Evolutionary conservation across 2,329 filamentous ascomycete genomes (phyloP).

Genomic region (Verticillium isaacii): DNA sequence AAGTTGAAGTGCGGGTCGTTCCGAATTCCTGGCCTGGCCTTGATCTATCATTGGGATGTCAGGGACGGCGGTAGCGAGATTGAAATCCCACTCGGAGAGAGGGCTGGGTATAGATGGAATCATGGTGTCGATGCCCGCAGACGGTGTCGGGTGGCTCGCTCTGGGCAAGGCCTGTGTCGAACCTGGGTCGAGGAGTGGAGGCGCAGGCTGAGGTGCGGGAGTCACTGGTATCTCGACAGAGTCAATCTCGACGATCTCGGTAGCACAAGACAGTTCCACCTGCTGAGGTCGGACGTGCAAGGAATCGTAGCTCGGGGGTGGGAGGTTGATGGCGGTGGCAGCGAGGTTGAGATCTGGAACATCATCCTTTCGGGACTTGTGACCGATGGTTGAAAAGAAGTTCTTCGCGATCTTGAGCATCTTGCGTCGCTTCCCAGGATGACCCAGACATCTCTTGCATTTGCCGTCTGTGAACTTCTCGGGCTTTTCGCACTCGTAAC

Average conservation of each 20-base stretch:
- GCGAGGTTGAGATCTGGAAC: slow-evolving; percentile 22
- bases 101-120: slow-evolving; percentile 7
- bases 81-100: slow-evolving; percentile 7
- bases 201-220: neutral
- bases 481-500: slow-evolving; percentile 47
- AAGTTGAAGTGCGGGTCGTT: slow-evolving; percentile 32
- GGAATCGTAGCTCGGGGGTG: slow-evolving; percentile 43
- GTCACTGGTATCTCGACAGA: slow-evolving; percentile 32
- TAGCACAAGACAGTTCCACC: slow-evolving; percentile 43
- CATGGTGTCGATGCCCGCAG: neutral
- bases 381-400: slow-evolving; percentile 49
- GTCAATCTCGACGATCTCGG: slow-evolving; percentile 49
- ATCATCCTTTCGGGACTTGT: slow-evolving; percentile 36
- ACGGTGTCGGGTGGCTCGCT: neutral
- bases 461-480: slow-evolving; percentile 48
- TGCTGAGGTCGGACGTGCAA: slow-evolving; percentile 26
- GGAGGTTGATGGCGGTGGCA: slow-evolving; percentile 19
- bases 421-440: slow-evolving; percentile 45
- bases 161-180: neutral
- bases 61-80: neutral
- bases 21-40: slow-evolving; percentile 11
- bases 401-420: slow-evolving; percentile 48
- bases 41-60: slow-evolving; percentile 11
- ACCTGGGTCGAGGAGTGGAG: neutral
- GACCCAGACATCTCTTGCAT: slow-evolving; percentile 44